A percentile compares a stretch with the other conserved stretches of the same genome.
Conservation (phyloP, 2,329 filamentous ascomycete species). For the Alternaria sp. region DNA sequence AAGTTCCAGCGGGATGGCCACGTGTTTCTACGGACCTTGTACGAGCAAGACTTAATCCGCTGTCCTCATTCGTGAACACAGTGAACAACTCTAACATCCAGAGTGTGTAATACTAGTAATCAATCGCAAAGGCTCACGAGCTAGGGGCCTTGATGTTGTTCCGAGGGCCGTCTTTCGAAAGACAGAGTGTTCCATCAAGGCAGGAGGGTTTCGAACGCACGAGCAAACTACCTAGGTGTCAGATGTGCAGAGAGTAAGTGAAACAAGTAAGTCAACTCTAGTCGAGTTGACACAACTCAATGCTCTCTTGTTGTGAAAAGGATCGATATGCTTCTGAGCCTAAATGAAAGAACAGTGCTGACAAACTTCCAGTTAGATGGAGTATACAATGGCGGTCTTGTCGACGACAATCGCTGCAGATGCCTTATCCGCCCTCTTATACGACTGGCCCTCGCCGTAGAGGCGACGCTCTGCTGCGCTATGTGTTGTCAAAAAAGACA, state of each 20-base stretch:
- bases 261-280: no score
- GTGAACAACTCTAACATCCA: not conserved
- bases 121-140: not conserved
- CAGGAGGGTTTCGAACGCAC: no score
- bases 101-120: not conserved
- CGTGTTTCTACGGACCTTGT: no score
- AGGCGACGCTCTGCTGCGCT: not conserved
- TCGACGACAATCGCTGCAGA: slow-evolving; percentile 3
- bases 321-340: not conserved
- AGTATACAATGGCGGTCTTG: not conserved
- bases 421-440: not conserved
- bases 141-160: not conserved
- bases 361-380: not conserved
- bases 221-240: no score
- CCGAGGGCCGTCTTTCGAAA: not conserved
- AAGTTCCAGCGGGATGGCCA: not conserved
- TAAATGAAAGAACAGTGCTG: not conserved
- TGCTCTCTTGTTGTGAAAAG: not conserved
- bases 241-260: no score
- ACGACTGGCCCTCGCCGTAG: not conserved
- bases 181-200: no score
- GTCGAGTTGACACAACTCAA: no score
- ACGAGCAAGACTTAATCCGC: not conserved
- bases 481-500: not conserved
- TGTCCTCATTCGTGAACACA: not conserved